phyloP scores from a whole-genome alignment of 108 stramenopile genomes.

The Chaetoceros tenuissimus region DNA sequence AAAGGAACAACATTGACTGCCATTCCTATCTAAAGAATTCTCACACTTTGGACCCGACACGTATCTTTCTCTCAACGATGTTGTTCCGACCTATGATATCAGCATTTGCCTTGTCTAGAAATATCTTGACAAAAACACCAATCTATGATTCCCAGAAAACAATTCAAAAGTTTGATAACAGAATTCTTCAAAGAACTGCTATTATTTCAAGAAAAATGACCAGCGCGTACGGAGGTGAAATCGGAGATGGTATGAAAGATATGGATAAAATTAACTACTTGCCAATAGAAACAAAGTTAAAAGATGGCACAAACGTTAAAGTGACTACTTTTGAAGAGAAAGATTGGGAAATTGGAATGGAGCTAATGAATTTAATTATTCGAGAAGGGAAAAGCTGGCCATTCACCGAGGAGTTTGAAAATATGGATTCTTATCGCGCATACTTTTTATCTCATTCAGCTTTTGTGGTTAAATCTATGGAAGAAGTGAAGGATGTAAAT shows the following conservation, averaged over 20 bases:
- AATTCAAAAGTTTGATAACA: too few relatives aligned
- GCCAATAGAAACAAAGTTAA: conserved; percentile 24
- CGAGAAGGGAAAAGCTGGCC: conserved; percentile 47
- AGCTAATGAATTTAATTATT: conserved; percentile 47
- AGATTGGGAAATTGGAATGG: conserved; percentile 41
- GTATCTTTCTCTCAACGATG: too few relatives aligned
- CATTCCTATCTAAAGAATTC: too few relatives aligned
- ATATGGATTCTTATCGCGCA: conserved; percentile 27
- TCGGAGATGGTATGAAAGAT: conserved; percentile 32
- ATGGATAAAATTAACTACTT: conserved; percentile 22
- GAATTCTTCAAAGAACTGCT: too few relatives aligned
- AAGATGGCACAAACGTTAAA: conserved; percentile 13
- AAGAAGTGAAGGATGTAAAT: conserved; percentile 25
- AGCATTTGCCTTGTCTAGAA: too few relatives aligned
- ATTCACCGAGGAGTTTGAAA: conserved; percentile 36
- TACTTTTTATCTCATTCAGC: conserved; percentile 48
- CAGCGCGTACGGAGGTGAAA: conserved; percentile 38
- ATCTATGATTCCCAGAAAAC: too few relatives aligned
- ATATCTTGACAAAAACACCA: too few relatives aligned
- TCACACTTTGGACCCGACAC: too few relatives aligned
- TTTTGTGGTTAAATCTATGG: conserved; percentile 37
- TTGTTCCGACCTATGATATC: too few relatives aligned
- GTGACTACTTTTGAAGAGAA: conserved; percentile 22
- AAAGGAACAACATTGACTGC: too few relatives aligned
- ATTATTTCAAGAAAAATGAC: too few relatives aligned